phyloP scores from a whole-genome alignment of 805 yeast species.

The Metschnikowia proteae region DNA sequence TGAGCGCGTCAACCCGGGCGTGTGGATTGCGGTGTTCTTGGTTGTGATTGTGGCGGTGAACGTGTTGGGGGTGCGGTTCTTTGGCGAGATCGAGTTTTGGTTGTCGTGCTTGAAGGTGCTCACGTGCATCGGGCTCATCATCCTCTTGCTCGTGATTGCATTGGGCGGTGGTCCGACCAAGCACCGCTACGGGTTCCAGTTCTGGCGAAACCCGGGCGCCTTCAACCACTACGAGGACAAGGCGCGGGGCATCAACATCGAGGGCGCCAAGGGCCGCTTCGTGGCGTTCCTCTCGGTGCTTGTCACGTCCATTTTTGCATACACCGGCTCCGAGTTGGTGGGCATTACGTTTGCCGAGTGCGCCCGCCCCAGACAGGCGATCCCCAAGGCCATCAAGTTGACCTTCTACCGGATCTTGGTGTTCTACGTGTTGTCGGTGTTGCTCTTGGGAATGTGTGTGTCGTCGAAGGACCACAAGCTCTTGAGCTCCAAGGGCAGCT shows the following conservation, averaged over 20 bases:
- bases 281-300: constrained; percentile 60
- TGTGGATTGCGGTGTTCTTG: constrained; percentile 38
- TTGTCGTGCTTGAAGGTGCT: constrained; percentile 61
- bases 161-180: constrained; percentile 77
- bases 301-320: constrained; percentile 66
- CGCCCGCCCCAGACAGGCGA: constrained; percentile 56
- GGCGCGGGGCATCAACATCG: constrained; percentile 31
- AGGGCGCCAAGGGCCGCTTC: constrained; percentile 51
- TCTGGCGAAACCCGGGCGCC: constrained; percentile 69
- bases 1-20: constrained; percentile 51
- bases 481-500: constrained; percentile 16
- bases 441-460: constrained; percentile 63
- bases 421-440: constrained; percentile 59
- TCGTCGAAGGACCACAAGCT: constrained; percentile 19
- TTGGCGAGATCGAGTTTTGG: constrained; percentile 50
- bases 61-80: constrained; percentile 48
- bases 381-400: constrained; percentile 68
- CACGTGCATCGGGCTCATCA: constrained; percentile 62
- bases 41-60: constrained; percentile 40
- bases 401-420: constrained; percentile 63
- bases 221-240: constrained; percentile 46
- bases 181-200: constrained; percentile 70
- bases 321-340: constrained; percentile 64
- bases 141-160: constrained; percentile 60
- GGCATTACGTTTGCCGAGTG: constrained; percentile 76